A percentile compares a stretch with the other conserved stretches of the same genome.
Conservation (phyloP, 192 early-diverging fungal species). For the Coemansia sp. region DNA sequence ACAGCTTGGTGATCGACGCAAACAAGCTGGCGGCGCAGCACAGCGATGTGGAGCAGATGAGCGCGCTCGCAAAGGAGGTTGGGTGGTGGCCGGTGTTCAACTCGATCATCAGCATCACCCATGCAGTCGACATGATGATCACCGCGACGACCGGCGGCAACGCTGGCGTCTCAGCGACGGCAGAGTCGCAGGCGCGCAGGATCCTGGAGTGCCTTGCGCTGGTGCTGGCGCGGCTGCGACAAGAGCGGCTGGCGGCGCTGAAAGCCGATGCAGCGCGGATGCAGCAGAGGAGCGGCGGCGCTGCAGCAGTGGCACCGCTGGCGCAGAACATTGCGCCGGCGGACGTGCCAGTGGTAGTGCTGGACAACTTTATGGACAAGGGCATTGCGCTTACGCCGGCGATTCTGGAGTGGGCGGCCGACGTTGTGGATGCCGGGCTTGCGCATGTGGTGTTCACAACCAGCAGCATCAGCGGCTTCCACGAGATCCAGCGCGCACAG, state of each 20-base stretch:
- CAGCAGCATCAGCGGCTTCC: slow-evolving; percentile 66
- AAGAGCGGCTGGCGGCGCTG: slow-evolving; percentile 22
- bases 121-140: slow-evolving; percentile 79
- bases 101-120: slow-evolving; percentile 68
- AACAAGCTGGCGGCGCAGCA: slow-evolving; percentile 73
- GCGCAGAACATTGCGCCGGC: slow-evolving; percentile 37
- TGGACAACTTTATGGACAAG: slow-evolving; percentile 82
- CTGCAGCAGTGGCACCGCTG: not conserved
- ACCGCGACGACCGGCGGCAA: slow-evolving; percentile 90
- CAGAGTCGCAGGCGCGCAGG: slow-evolving; percentile 78
- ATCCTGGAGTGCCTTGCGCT: slow-evolving; percentile 83
- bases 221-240: slow-evolving; percentile 65
- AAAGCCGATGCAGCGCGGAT: slow-evolving; percentile 40
- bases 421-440: slow-evolving; percentile 76
- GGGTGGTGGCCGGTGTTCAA: slow-evolving; percentile 93
- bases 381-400: slow-evolving; percentile 61
- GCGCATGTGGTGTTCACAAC: slow-evolving; percentile 91
- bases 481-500: slow-evolving; percentile 60
- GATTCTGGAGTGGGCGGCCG: slow-evolving; percentile 82
- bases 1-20: slow-evolving; percentile 79
- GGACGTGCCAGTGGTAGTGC: slow-evolving; percentile 83
- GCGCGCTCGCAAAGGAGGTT: slow-evolving; percentile 77
- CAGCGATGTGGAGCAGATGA: slow-evolving; percentile 73
- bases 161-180: slow-evolving; percentile 75
- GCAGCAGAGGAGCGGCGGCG: slow-evolving; percentile 11